Evolutionary conservation across 2,329 filamentous ascomycete genomes (phyloP).

Genomic region (Aspergillus intermedius): DNA sequence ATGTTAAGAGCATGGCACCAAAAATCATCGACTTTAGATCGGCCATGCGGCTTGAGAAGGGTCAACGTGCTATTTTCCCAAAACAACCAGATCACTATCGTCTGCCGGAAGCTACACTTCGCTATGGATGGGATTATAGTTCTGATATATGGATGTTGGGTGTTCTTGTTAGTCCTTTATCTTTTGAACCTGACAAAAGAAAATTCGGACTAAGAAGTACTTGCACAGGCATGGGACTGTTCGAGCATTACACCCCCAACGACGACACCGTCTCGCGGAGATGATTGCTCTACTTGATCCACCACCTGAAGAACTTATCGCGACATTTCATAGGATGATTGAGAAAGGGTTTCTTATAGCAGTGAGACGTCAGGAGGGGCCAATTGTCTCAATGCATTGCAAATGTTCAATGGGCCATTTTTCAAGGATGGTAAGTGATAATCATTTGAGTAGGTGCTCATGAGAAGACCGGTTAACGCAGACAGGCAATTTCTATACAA

Average conservation of each 20-base stretch:
- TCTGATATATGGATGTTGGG: constrained; percentile 36
- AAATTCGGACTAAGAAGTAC: neutral
- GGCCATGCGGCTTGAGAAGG: constrained; percentile 7
- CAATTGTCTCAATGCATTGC: constrained; percentile 11
- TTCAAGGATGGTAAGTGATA: constrained; percentile 17
- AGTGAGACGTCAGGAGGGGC: constrained; percentile 8
- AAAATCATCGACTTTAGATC: constrained; percentile 29
- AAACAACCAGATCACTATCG: constrained; percentile 37
- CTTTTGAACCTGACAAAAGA: constrained; percentile 5
- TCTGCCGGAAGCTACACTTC: constrained; percentile 31
- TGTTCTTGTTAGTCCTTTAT: constrained; percentile 17
- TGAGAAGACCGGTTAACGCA: constrained; percentile 1
- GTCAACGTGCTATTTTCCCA: constrained; percentile 28
- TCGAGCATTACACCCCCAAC: constrained; percentile 15
- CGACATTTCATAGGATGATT: constrained; percentile 7
- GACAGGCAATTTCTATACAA: constrained; percentile 17
- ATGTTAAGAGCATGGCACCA: constrained; percentile 14
- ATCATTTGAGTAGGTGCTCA: constrained; percentile 2
- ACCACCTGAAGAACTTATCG: constrained; percentile 24
- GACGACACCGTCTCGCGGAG: constrained; percentile 32
- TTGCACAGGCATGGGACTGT: constrained; percentile 21
- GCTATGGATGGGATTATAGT: constrained; percentile 25
- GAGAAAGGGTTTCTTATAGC: constrained; percentile 11
- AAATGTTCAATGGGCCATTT: constrained; percentile 21
- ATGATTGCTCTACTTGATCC: constrained; percentile 36